Evolutionary conservation across 2,329 filamentous ascomycete genomes (phyloP).

Genomic region (Fusarium aywerte): DNA sequence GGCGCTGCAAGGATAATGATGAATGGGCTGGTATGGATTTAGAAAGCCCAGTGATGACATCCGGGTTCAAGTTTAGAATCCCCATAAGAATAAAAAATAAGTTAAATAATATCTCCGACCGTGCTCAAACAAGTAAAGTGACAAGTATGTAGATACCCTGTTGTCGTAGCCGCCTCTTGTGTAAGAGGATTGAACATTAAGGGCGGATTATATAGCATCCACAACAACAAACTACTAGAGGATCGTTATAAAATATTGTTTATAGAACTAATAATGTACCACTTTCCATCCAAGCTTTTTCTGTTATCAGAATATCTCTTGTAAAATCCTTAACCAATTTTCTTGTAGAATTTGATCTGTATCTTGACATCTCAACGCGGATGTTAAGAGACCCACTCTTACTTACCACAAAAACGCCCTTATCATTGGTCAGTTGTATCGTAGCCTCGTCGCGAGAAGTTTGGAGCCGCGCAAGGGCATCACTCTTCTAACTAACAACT

Average conservation of each 20-base stretch:
- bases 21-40: slow-evolving; percentile 42
- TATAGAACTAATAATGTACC: fast-evolving
- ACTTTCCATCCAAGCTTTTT: too few relatives aligned
- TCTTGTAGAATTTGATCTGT: background rate
- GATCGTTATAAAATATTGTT: background rate
- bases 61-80: slow-evolving; percentile 31
- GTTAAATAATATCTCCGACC: slow-evolving; percentile 6
- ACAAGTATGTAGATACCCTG: too few relatives aligned
- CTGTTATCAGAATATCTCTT: background rate
- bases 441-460: slow-evolving; percentile 55
- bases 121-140: background rate
- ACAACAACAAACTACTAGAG: background rate
- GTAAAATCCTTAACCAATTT: background rate
- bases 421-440: slow-evolving; percentile 44
- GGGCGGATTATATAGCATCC: background rate
- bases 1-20: slow-evolving; percentile 46
- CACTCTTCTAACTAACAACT: slow-evolving; percentile 40
- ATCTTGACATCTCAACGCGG: background rate
- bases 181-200: background rate
- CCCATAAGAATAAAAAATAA: slow-evolving; percentile 24
- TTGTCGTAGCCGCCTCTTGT: too few relatives aligned
- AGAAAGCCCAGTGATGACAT: slow-evolving; percentile 43
- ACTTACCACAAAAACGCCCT: background rate
- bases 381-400: slow-evolving; percentile 36
- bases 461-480: slow-evolving; percentile 48